Evolutionary conservation across 1,284 basidiomycete genomes (phyloP), one percentile per base, ranked within the genome.

Genomic region (Ustilago tritici): DNA sequence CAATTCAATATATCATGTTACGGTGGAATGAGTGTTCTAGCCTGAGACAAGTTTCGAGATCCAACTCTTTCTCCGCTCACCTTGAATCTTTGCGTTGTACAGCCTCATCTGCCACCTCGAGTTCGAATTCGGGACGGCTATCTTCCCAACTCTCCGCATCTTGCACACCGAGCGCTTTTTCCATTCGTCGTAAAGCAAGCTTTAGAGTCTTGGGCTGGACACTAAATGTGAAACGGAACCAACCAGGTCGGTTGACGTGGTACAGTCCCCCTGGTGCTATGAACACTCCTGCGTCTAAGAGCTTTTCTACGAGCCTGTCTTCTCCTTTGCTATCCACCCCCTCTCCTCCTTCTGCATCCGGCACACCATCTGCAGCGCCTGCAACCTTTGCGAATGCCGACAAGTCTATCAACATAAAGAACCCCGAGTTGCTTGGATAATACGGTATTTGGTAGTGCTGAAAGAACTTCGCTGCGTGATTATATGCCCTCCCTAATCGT

Each of bases 141-240:
- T 40, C 9, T 31, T 65, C 71, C 17, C 60, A 79, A 14, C 65
- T 62, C 10, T 64, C 43, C 12, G 53, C 32, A 28, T 43, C 57
- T 14, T 61, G 17, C 14, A 81, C 62, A 4, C 71, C 60, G 28
- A 82, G 56, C 15, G 69, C 74, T 9, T 38, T 32, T 28, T 82
- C 80, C 12, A 76, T 36, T 17, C 82, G 47, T 0, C 28, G 17
- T 35, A 83, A 67, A 1, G 78, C 77, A 34, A 66, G 41, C 52
- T 63, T 63, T n/a, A 83, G 60, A 46, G 80, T 70, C 5, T 56
- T 19, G 1, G 79, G 76, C 8, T 69, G 54, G 38, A 78, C 53
- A 5, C 63, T 76, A 40, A 82, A 83, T n/a, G 80, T 81, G 19
- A 81, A 65, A 23, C 80, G 57, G 40, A 74, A 82, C 66, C 64